Base-by-base conservation (phyloP, 1,284 basidiomycete genomes). In the Ceratobasidium sp. region DNA sequence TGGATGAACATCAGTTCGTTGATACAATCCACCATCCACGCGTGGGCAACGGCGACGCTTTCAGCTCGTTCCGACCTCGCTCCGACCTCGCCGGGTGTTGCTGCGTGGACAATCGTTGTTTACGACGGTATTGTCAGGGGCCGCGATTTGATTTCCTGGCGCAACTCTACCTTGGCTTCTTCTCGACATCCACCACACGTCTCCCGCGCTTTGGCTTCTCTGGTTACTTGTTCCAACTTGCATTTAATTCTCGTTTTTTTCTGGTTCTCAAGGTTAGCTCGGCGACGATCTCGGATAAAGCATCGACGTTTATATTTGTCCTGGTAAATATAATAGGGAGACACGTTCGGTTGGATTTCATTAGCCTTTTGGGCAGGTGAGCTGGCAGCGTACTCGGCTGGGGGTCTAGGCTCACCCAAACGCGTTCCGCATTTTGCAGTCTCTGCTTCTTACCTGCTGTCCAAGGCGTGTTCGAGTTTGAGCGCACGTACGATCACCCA, bases 131-230 rank as follows among this genome's bases (percentile, higher is more conserved):
- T 42, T 33, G 21, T 36, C 12, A 53, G 25, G 38, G 48, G 53
- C 53, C 53, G 16, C 25, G 9, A 69, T 69, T 69, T 69, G 64
- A 69, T 69, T 56, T 69, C 21, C 64, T 40, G 53, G 28, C 33
- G 25, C 56, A 40, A 59, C 36, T n/a, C n/a, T n/a, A 53, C 25
- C n/a, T 53, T 30, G 51, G 18, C 38, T 30, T 42, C 64, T 69
- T 69, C 51, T 58, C 21, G 63, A 64, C 46, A 16, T n/a, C 64
- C 42, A 46, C 53, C 53, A 69, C 25, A 44, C 51, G 25, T 18
- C 64, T 69, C 23, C 30, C n/a, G n/a, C 23, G n/a, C 11, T 59
- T 30, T 53, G 6, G 3, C 16, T 33, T 23, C 18, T 53, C 38
- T 56, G 40, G 53, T 58, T 44, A 16, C n/a, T 33, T 33, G 30